phyloP scores from a whole-genome alignment of 495 filamentous ascomycete genomes.

The Xylaria flabelliformis region DNA sequence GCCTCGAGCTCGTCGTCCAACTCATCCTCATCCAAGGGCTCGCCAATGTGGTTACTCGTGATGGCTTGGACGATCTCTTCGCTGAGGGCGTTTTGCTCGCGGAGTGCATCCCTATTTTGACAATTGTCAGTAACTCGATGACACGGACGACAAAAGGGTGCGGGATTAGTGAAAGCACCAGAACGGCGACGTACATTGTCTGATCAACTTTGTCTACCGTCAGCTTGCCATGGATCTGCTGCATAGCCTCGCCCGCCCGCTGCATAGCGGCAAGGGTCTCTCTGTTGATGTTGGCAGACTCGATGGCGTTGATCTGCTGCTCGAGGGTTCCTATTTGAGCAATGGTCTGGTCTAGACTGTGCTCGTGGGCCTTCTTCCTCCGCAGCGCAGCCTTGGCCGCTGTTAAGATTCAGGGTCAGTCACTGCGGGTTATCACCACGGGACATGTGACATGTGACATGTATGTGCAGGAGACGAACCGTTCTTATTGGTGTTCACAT shows the following conservation, averaged over 20 bases:
- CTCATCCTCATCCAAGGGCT: constrained; percentile 84
- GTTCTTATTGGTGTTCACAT: constrained; percentile 87
- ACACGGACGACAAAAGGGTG: neutral
- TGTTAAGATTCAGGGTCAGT: constrained; percentile 42
- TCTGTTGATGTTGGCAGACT: constrained; percentile 97
- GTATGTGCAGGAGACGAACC: constrained; percentile 59
- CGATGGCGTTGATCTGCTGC: constrained; percentile 94
- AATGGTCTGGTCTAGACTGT: constrained; percentile 86
- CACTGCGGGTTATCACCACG: neutral
- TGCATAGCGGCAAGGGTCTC: constrained; percentile 96
- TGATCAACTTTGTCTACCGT: constrained; percentile 92
- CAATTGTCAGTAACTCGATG: constrained; percentile 33
- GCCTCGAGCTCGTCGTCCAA: constrained; percentile 77
- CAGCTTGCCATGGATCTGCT: constrained; percentile 86
- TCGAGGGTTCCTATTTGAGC: constrained; percentile 91
- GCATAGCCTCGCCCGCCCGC: constrained; percentile 86
- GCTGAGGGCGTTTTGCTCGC: constrained; percentile 89
- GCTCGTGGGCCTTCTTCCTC: constrained; percentile 92
- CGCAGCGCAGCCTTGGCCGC: constrained; percentile 90
- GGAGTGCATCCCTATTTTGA: constrained; percentile 79
- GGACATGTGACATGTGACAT: constrained; percentile 28
- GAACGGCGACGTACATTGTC: constrained; percentile 76
- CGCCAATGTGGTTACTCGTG: constrained; percentile 68
- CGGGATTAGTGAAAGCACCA: neutral
- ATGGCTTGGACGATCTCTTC: constrained; percentile 91